These are phyloP conservation scores for Diaporthe batatas DNA, from an alignment of 2,329 filamentous ascomycete genomes.

Conservation along the genomic window DNA sequence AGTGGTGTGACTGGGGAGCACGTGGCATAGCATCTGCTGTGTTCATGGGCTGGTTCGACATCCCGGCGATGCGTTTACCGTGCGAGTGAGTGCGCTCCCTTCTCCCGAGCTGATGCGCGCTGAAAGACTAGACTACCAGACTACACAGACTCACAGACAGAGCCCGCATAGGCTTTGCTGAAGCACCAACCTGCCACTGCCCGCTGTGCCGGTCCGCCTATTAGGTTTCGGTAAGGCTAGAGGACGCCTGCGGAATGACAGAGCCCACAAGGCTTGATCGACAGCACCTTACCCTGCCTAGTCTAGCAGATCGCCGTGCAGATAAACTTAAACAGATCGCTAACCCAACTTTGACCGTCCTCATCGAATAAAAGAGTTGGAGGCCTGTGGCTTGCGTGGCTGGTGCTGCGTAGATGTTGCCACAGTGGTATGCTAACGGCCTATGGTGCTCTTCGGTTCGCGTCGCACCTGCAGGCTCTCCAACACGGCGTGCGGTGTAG, in stretches of 20 bases:
- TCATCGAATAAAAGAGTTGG: slow-evolving; percentile 35
- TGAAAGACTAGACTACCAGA: neutral
- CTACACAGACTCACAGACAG: too few relatives aligned
- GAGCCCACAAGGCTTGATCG: slow-evolving; percentile 35
- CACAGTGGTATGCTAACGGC: slow-evolving; percentile 27
- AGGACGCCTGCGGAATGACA: slow-evolving; percentile 18
- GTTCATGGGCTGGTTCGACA: neutral
- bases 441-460: slow-evolving; percentile 2
- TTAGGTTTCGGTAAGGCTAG: slow-evolving; percentile 17
- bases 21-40: slow-evolving; percentile 26
- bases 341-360: slow-evolving; percentile 1
- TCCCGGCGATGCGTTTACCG: slow-evolving; percentile 1
- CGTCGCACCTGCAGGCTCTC: neutral
- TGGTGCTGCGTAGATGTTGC: slow-evolving; percentile 29
- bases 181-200: neutral
- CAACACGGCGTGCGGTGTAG: neutral
- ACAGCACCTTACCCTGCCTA: slow-evolving; percentile 28
- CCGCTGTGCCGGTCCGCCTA: neutral
- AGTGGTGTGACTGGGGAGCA: slow-evolving; percentile 28
- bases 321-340: slow-evolving; percentile 35
- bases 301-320: slow-evolving; percentile 34
- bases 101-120: neutral
- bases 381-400: slow-evolving; percentile 43
- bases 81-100: neutral
- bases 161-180: slow-evolving; percentile 1